Evolutionary conservation across 2,329 filamentous ascomycete species (phyloP).

Genomic region (Penicillium sp.): DNA sequence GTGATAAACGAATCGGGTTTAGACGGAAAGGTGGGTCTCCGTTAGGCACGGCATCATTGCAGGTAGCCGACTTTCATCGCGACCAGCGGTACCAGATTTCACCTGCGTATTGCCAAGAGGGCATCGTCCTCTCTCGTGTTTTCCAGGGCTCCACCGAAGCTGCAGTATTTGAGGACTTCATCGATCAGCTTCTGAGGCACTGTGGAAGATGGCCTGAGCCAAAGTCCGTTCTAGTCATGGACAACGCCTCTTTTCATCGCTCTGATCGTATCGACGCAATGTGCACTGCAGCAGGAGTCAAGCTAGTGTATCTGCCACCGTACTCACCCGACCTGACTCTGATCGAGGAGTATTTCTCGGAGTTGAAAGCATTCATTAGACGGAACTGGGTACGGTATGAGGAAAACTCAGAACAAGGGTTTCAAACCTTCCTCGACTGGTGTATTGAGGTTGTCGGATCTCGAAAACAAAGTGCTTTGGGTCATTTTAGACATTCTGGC

Average conservation of each 20-base stretch:
- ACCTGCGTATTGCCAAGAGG: background rate
- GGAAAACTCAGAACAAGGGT: background rate
- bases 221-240: background rate
- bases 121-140: background rate
- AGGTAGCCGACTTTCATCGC: background rate
- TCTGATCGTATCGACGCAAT: background rate
- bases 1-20: background rate
- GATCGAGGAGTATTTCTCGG: background rate
- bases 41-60: background rate
- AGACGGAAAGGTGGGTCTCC: background rate
- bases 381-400: background rate
- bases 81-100: background rate
- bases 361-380: background rate
- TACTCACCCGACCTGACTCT: background rate
- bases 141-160: background rate
- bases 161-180: background rate
- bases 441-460: background rate
- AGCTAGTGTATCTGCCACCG: background rate
- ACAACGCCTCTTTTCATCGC: background rate
- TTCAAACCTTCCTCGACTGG: background rate
- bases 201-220: background rate
- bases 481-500: background rate
- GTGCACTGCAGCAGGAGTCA: background rate
- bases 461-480: slow-evolving; percentile 1
- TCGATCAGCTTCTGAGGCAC: background rate